Base-by-base conservation (phyloP, 352 stramenopile genomes). In the Globisporangium acanthophoron region DNA sequence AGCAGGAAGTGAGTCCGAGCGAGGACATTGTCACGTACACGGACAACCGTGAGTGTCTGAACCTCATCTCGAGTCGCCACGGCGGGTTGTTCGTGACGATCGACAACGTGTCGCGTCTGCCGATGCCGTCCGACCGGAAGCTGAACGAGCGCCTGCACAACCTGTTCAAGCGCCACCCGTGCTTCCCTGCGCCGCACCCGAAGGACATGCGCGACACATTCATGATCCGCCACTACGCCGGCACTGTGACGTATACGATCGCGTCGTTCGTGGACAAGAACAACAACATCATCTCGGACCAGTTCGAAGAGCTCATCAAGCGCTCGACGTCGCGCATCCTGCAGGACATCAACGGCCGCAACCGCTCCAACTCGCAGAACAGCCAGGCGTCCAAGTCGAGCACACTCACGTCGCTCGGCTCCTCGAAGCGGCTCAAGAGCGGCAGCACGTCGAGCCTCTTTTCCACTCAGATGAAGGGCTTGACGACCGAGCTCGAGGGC, bases 211-310 rank as follows among this genome's bases (percentile, higher is more conserved):
- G 81, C 20, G 83, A 96, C 51, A 86, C 85, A 33, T 96, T 96
- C 61, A 84, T 90, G 18, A 86, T 96, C 54, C 70, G 73, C 21
- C 85, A 96, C 56, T 93, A 94, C 46, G 88, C 87, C 3, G 87
- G 85, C 20, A 87, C 85, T 0, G 83, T 95, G 27, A 78, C 77
- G 11, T 96, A 96, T 73, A 88, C 73, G 20, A 92, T 94, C 61
- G 64, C 85, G 53, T 90, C 80, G 39, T 96, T 96, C 47, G 72
- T 96, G 16, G 82, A 90, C 67, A 96, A 96, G 72, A 96, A 96
- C 73, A 96, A 92, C 74, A 92, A 95, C 70, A 90, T 92, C 54
- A 80, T 96, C 45, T 90, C 88, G 44, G 86, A 95, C 47, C 86
- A 96, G 53, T 91, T 94, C 54, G 77, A 95, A 48, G 85, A 96